These are phyloP conservation scores for Puccinellia tenuiflora DNA, from an alignment of 176 grass and related monocot species.

Conservation along the genomic window DNA sequence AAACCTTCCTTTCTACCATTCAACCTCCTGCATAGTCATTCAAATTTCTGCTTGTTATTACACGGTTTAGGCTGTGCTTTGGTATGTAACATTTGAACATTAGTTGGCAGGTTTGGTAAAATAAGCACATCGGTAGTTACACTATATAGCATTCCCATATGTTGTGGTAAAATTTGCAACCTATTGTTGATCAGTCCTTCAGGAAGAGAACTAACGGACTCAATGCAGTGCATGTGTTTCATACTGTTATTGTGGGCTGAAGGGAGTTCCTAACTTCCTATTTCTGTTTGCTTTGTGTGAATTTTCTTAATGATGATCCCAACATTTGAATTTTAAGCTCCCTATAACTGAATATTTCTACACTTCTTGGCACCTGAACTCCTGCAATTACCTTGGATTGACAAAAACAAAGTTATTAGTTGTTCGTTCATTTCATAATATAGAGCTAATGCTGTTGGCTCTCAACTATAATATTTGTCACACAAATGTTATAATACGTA, in stretches of 20 bases:
- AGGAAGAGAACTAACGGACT: background rate
- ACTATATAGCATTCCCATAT: background rate
- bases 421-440: too few relatives aligned
- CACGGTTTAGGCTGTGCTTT: background rate
- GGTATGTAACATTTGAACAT: background rate
- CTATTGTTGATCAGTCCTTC: background rate
- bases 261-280: slow-evolving; percentile 30
- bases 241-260: slow-evolving; percentile 5
- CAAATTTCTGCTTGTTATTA: too few relatives aligned
- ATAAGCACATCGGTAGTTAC: background rate
- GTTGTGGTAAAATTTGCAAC: background rate
- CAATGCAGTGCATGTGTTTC: background rate
- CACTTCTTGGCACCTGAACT: too few relatives aligned
- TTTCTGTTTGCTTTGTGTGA: too few relatives aligned
- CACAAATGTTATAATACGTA: background rate
- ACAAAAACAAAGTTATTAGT: too few relatives aligned
- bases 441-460: too few relatives aligned
- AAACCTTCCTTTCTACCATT: background rate
- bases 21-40: too few relatives aligned
- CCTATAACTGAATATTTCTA: background rate
- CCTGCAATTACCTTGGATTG: too few relatives aligned
- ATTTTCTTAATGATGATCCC: too few relatives aligned
- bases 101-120: background rate
- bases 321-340: background rate
- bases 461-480: too few relatives aligned